Evolutionary conservation across 2,329 filamentous ascomycete species (phyloP), one percentile per base, ranked within the genome.

Genomic region (Colletotrichum incanum): DNA sequence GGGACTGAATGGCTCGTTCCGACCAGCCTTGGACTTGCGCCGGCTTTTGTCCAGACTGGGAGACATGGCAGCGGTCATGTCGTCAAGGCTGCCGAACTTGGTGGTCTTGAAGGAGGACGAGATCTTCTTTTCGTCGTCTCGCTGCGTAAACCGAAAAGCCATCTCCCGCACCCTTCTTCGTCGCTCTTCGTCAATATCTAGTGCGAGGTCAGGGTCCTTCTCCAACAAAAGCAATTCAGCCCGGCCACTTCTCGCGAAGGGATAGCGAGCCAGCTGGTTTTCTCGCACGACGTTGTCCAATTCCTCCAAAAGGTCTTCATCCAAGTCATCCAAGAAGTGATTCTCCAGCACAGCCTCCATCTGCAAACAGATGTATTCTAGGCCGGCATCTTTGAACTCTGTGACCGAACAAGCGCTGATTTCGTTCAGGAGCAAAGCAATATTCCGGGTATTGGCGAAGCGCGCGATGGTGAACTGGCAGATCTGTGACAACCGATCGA

Each of bases 301-400:
- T 65, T 98, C 94, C 3, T 88, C 77, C 20, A 98, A 83, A n/a
- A 98, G 84, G 72, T 97, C 93, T 52, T 93, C 90, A 65, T 98
- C 95, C 20, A 99, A 88, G 69, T 94, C 93, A 75, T 97, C 93
- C 3, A 99, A 87, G 20, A 96, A 87, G 76, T 94, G 93, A 74
- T 97, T 98, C 78, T 98, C 95, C 62, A 99, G 90, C 88, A 98
- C 94, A 8, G 92, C 91, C 81, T 99, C 96, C 69, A 98, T 86
- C 77, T 98, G 97, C 55, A 98, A 85, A 77, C 95, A 98, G 28
- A 98, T 91, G 79, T 98, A 99, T 80, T 98, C 94, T 39, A 98
- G 85, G 0, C 93, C 94, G 12, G 93, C 93, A 76, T 96, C 90
- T 81, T 97, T 98, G 84, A 99, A 98, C 68, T 93, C 91, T 0